A percentile compares a stretch with the other conserved stretches of the same genome.
phyloP scores from a whole-genome alignment of 1,284 basidiomycete genomes.

The Trametes polyzona region DNA sequence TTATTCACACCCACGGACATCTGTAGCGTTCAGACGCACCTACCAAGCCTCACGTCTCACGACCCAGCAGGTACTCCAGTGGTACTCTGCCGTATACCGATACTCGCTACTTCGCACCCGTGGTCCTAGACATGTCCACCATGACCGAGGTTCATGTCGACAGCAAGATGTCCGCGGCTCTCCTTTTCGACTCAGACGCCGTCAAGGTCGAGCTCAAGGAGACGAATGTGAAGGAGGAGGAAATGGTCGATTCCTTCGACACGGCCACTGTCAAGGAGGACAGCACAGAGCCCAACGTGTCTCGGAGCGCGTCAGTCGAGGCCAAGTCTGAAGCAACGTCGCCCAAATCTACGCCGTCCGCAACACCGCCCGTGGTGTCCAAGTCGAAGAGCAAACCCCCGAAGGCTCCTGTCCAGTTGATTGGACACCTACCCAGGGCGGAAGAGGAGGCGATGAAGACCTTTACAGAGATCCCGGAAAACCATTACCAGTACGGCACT shows the following conservation, averaged over 20 bases:
- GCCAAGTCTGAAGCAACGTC: slow-evolving; percentile 15
- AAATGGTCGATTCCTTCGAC: slow-evolving; percentile 13
- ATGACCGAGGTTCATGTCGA: slow-evolving; percentile 21
- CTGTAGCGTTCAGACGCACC: not conserved
- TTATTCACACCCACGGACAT: slow-evolving; percentile 5
- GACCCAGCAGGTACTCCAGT: slow-evolving; percentile 6
- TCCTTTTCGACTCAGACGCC: slow-evolving; percentile 21
- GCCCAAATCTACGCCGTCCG: slow-evolving; percentile 33
- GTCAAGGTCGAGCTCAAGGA: slow-evolving; percentile 21
- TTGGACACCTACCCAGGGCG: slow-evolving; percentile 78
- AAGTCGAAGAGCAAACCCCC: slow-evolving; percentile 36
- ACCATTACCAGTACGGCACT: slow-evolving; percentile 88
- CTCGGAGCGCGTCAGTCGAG: slow-evolving; percentile 32
- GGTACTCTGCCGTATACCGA: not conserved
- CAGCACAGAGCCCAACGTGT: slow-evolving; percentile 33
- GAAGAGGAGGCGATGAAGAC: slow-evolving; percentile 74
- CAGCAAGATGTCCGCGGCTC: slow-evolving; percentile 12
- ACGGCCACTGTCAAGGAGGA: slow-evolving; percentile 19
- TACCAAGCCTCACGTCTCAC: not conserved
- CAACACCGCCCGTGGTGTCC: slow-evolving; percentile 33
- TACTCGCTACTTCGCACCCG: not conserved
- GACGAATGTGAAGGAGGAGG: slow-evolving; percentile 20
- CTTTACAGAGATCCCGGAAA: slow-evolving; percentile 77
- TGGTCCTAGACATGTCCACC: slow-evolving; percentile 15
- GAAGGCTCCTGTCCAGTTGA: slow-evolving; percentile 59